Conservation (phyloP, 192 early-diverging fungal species). For the Chytriomyces sp. region DNA sequence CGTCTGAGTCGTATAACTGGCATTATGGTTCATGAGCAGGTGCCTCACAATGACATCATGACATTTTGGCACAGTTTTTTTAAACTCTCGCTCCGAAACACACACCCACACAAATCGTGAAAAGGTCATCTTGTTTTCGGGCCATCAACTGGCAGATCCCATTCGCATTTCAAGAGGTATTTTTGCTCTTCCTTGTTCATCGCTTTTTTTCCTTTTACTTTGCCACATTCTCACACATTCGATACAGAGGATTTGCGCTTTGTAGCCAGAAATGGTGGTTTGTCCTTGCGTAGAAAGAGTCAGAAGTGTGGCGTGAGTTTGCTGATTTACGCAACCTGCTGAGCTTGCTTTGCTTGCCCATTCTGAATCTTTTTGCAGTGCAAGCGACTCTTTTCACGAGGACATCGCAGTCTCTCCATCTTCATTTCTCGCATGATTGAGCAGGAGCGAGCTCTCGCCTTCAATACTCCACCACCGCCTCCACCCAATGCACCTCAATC, state of each 20-base stretch:
- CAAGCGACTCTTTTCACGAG: slow-evolving; percentile 35
- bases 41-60: neutral
- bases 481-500: slow-evolving; percentile 12
- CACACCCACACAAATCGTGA: neutral
- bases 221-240: neutral
- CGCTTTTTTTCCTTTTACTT: too few species aligned
- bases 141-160: slow-evolving; percentile 33
- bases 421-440: slow-evolving; percentile 27
- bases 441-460: neutral
- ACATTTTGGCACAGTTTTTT: too few species aligned
- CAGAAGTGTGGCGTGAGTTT: slow-evolving; percentile 33
- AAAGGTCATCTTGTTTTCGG: slow-evolving; percentile 35
- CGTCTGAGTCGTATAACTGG: slow-evolving; percentile 11
- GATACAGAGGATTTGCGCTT: slow-evolving; percentile 13
- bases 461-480: slow-evolving; percentile 7
- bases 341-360: neutral
- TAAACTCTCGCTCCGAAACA: neutral
- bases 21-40: slow-evolving; percentile 25
- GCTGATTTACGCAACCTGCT: neutral
- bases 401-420: slow-evolving; percentile 23
- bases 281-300: slow-evolving; percentile 2
- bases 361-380: slow-evolving; percentile 3
- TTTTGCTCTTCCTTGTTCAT: neutral
- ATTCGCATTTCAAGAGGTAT: slow-evolving; percentile 29
- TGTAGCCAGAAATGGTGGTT: slow-evolving; percentile 25